Percentiles rank a stretch among this genome's conserved stretches.
phyloP scores from a whole-genome alignment of 805 yeast species.

The Limtongia smithiae region DNA sequence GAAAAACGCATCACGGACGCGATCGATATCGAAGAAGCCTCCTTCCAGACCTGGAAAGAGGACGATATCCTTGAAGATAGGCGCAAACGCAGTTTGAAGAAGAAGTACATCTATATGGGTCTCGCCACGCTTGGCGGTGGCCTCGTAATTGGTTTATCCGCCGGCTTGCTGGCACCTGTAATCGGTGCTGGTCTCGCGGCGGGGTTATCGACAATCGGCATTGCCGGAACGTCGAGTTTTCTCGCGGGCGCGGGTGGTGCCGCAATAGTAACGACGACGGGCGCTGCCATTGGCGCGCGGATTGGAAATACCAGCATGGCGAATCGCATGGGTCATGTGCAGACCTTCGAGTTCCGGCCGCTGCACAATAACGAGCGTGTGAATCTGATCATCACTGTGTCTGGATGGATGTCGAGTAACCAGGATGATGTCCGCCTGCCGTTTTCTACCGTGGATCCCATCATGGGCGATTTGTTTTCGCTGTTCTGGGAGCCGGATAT shows the following conservation, averaged over 20 bases:
- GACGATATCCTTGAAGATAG: conserved; percentile 58
- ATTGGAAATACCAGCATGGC: conserved; percentile 85
- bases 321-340: conserved; percentile 82
- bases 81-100: conserved; percentile 60
- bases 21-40: conserved; percentile 78
- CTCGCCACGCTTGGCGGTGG: conserved; percentile 96
- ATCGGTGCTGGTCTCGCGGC: conserved; percentile 99
- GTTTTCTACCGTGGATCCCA: conserved; percentile 93
- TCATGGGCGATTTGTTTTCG: conserved; percentile 93
- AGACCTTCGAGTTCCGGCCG: conserved; percentile 91
- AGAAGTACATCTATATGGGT: conserved; percentile 81
- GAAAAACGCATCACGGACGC: conserved; percentile 89
- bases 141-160: conserved; percentile 86
- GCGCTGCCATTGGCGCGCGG: conserved; percentile 84
- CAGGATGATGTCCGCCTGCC: conserved; percentile 95
- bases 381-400: conserved; percentile 79
- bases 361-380: conserved; percentile 86
- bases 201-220: conserved; percentile 91
- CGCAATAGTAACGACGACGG: conserved; percentile 86
- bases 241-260: conserved; percentile 97
- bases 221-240: conserved; percentile 88
- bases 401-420: conserved; percentile 97
- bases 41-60: conserved; percentile 76
- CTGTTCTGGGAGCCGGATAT: conserved; percentile 97
- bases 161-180: conserved; percentile 93